Evolutionary conservation across 805 yeast species (phyloP).

Genomic region (Cyberlindnera amylophila): DNA sequence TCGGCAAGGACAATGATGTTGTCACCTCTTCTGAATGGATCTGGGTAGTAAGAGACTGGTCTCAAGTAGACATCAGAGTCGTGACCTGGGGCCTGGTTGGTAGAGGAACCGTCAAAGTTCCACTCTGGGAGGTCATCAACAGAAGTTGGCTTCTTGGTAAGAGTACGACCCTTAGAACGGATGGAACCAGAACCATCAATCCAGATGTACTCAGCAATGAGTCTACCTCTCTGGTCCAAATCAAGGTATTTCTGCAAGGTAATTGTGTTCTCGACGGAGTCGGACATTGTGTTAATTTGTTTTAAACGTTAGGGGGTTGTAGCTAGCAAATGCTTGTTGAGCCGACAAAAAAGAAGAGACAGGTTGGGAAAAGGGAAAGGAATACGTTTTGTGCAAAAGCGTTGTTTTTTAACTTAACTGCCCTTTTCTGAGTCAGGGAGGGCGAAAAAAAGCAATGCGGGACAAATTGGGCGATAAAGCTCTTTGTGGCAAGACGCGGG

Average conservation of each 20-base stretch:
- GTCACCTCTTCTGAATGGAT: constrained; percentile 97
- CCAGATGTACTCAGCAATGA: constrained; percentile 98
- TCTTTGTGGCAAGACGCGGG: neutral
- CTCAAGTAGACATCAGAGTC: constrained; percentile 93
- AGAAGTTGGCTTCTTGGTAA: constrained; percentile 60
- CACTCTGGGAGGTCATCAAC: constrained; percentile 94
- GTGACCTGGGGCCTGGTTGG: constrained; percentile 97
- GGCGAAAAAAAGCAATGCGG: constrained; percentile 6
- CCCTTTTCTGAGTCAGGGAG: constrained; percentile 9
- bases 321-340: constrained; percentile 5
- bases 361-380: neutral
- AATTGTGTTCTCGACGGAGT: constrained; percentile 64
- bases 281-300: constrained; percentile 25
- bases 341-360: constrained; percentile 1
- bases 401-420: constrained; percentile 4
- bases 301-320: constrained; percentile 3
- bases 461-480: constrained; percentile 6
- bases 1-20: constrained; percentile 92
- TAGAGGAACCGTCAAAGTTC: constrained; percentile 99
- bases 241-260: constrained; percentile 79
- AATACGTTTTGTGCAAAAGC: constrained; percentile 9
- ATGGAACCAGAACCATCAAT: constrained; percentile 87
- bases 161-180: constrained; percentile 93
- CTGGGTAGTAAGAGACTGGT: constrained; percentile 93
- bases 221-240: constrained; percentile 79